Base-by-base conservation (phyloP, 2,329 filamentous ascomycete species). In the Alternaria tenuissima region DNA sequence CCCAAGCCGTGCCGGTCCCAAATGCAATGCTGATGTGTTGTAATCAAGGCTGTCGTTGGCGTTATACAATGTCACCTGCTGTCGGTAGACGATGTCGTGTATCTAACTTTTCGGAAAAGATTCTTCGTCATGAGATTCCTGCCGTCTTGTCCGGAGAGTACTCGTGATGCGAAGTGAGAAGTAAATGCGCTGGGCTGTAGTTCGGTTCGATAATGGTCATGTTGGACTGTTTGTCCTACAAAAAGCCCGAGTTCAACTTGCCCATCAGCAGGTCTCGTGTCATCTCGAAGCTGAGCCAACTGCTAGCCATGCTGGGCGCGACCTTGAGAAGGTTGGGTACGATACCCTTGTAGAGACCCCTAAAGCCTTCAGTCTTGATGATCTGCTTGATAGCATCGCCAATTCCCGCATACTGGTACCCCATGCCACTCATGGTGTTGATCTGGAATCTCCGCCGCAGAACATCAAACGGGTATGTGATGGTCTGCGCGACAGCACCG, bases 361-460 rank as follows among this genome's bases (percentile, higher is more conserved):
- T 85, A 55, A 94, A 39, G 30, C 95, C 95, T 81, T 99, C 95
- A 70, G 96, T 89, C 47, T 86, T 81, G 55, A 97, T 79, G 71
- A 99, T 99, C 52, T 91, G 88, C 52, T 83, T 87, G 64, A 99
- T 83, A 4, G 95, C 95, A 75, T 97, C 93, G 63, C 88, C 85
- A 43, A 99, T 90, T 7, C 89, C 91, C 73, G 91, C 93, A 82
- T 99, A 99, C 77, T 94, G 88, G 80, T 97, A 98, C 52, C 95
- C 95, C 89, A 99, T 94, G 52, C 95, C 95, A 48, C 91, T 93
- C 95, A 99, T 99, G 55, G 95, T 97, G 81, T 99, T 99, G 82
- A 99, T 95, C 77, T 99, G 95, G 78, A 99, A 99, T 52, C 95
- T 88, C 61, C 95, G 89, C 32, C 95, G 91, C 55, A 99, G 85